Conservation (phyloP, 192 early-diverging fungal species). For the Mortierella antarctica region DNA sequence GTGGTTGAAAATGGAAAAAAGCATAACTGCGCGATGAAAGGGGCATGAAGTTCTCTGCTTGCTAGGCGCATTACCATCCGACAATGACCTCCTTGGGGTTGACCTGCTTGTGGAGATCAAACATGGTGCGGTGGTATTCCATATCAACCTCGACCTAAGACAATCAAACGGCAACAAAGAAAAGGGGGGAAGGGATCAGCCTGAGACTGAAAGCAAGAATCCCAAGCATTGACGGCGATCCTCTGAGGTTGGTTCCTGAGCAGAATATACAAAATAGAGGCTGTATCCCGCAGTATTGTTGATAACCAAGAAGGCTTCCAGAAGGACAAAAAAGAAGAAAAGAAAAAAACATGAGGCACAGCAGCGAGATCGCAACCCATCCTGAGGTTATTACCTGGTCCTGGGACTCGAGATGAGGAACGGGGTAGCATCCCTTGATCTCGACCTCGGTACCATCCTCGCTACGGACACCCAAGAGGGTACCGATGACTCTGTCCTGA, state of each 20-base stretch:
- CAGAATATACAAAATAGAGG: no score
- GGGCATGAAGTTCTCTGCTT: not conserved
- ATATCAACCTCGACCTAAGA: conserved; percentile 86
- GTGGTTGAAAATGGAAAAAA: no score
- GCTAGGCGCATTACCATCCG: conserved; percentile 72
- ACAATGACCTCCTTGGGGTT: conserved; percentile 91
- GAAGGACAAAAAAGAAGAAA: not conserved
- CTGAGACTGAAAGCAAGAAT: no score
- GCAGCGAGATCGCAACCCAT: not conserved
- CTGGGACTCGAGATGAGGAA: conserved; percentile 81
- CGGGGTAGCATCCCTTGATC: conserved; percentile 88
- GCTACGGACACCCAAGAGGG: conserved; percentile 88
- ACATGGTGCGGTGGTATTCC: conserved; percentile 90
- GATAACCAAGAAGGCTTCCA: not conserved
- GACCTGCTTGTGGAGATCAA: conserved; percentile 87
- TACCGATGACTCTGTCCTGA: conserved; percentile 89
- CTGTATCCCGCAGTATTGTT: no score
- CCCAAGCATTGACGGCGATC: no score
- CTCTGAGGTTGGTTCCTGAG: no score
- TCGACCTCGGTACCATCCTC: conserved; percentile 91
- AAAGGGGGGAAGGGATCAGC: not conserved
- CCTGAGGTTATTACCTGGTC: conserved; percentile 63
- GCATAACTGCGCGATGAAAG: no score
- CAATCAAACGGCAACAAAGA: not conserved
- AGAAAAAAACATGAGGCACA: no score